phyloP scores from a whole-genome alignment of 2,329 filamentous ascomycete species.

The Colletotrichum costaricense region DNA sequence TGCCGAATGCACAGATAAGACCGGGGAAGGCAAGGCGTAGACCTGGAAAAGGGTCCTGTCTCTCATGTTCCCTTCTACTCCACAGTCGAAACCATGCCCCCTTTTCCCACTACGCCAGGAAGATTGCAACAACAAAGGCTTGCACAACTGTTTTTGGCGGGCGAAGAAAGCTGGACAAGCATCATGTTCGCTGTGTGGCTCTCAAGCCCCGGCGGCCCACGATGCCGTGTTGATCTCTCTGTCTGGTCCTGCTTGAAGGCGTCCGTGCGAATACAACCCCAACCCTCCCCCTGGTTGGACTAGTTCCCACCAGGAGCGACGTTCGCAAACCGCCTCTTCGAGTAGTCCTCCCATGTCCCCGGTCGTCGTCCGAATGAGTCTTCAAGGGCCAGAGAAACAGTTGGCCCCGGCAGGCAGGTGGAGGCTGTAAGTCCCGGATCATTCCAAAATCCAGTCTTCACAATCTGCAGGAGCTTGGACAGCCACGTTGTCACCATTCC shows the following conservation, averaged over 20 bases:
- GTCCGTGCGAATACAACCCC: slow-evolving; percentile 32
- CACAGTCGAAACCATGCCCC: slow-evolving; percentile 25
- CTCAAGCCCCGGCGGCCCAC: background rate
- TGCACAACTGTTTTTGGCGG: background rate
- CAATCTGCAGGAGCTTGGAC: background rate
- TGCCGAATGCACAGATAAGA: slow-evolving; percentile 1
- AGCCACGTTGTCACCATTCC: slow-evolving; percentile 14
- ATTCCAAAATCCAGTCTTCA: background rate
- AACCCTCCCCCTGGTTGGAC: background rate
- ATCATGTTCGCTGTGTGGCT: background rate
- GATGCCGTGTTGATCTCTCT: slow-evolving; percentile 6
- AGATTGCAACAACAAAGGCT: background rate
- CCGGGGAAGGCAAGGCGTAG: background rate
- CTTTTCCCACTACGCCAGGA: background rate
- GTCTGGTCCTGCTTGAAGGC: background rate
- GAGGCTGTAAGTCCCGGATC: background rate
- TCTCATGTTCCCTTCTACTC: background rate
- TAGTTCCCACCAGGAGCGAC: background rate
- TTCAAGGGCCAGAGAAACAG: background rate
- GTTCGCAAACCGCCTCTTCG: background rate
- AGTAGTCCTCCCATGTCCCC: background rate
- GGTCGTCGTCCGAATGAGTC: background rate
- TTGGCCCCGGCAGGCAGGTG: background rate
- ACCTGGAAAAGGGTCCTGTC: background rate
- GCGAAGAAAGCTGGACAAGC: background rate